phyloP scores from a whole-genome alignment of 148 eudicot species.

The Fagopyrum tataricum region DNA sequence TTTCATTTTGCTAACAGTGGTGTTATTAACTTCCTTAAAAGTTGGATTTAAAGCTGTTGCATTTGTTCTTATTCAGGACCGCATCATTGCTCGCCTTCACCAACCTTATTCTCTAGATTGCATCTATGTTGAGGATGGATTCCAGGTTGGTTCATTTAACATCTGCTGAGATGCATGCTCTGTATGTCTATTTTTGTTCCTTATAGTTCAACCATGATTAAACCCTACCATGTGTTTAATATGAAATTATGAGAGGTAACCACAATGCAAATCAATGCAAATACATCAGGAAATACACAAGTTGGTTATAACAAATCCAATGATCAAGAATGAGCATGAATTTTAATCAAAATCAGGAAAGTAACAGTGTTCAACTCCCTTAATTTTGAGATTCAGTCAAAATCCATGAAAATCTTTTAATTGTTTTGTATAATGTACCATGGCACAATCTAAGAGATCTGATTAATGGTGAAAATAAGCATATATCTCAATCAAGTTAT shows the following conservation, averaged over 20 bases:
- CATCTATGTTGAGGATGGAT: conserved; percentile 97
- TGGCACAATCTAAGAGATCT: not conserved
- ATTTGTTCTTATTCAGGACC: conserved; percentile 43
- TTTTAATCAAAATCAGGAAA: no score
- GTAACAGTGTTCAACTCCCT: no score
- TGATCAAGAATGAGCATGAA: not conserved
- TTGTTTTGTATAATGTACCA: not conserved
- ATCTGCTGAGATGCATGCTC: conserved; percentile 8
- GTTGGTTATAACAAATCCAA: not conserved
- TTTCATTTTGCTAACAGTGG: not conserved
- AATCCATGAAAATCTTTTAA: not conserved
- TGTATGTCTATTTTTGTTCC: not conserved
- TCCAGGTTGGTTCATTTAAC: conserved; percentile 53
- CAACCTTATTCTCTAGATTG: conserved; percentile 98
- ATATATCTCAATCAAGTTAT: not conserved
- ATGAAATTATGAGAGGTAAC: not conserved
- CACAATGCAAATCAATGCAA: not conserved
- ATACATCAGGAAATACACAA: not conserved
- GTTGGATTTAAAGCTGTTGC: not conserved
- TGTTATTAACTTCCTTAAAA: not conserved
- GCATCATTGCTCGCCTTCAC: conserved; percentile 97
- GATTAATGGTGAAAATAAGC: not conserved
- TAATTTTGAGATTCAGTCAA: no score
- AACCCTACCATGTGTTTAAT: not conserved
- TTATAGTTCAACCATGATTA: not conserved